These are phyloP conservation scores for Teunomyces funiuensis DNA, from an alignment of 805 yeast genomes.

Conservation along the genomic window DNA sequence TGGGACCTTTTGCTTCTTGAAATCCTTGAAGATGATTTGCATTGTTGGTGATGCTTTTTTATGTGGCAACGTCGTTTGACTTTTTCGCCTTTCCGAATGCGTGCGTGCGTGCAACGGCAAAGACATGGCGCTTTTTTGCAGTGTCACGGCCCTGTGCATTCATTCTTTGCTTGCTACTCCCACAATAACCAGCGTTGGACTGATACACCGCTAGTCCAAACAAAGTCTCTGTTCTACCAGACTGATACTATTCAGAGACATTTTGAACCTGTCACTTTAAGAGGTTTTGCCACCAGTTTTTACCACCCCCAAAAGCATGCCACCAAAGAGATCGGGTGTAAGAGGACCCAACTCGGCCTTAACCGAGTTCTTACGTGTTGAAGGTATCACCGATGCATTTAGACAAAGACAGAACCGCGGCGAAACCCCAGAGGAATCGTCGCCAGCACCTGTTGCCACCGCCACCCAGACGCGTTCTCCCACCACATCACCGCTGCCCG, in stretches of 20 bases:
- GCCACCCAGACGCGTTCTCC: too few relatives aligned
- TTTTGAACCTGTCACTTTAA: too few relatives aligned
- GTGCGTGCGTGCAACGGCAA: neutral
- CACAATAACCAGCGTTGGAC: too few relatives aligned
- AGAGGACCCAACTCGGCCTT: slow-evolving; percentile 81
- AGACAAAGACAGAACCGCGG: slow-evolving; percentile 36
- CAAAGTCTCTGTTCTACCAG: too few relatives aligned
- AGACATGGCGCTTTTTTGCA: neutral
- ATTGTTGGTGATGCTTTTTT: slow-evolving; percentile 31
- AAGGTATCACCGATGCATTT: slow-evolving; percentile 85
- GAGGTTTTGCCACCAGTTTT: neutral
- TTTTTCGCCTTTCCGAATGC: slow-evolving; percentile 1
- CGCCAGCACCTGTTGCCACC: slow-evolving; percentile 8
- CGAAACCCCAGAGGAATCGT: slow-evolving; percentile 25
- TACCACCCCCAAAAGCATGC: neutral
- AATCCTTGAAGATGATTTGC: slow-evolving; percentile 85
- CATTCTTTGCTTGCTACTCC: too few relatives aligned
- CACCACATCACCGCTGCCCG: too few relatives aligned
- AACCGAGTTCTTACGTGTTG: slow-evolving; percentile 82
- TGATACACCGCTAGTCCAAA: too few relatives aligned
- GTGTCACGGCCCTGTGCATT: too few relatives aligned
- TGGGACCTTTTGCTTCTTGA: slow-evolving; percentile 85
- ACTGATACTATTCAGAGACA: too few relatives aligned
- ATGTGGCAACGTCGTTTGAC: slow-evolving; percentile 5
- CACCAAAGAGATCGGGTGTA: slow-evolving; percentile 21